Base-by-base conservation (phyloP, 129 eudicot genomes). In the Solidago caesia region DNA sequence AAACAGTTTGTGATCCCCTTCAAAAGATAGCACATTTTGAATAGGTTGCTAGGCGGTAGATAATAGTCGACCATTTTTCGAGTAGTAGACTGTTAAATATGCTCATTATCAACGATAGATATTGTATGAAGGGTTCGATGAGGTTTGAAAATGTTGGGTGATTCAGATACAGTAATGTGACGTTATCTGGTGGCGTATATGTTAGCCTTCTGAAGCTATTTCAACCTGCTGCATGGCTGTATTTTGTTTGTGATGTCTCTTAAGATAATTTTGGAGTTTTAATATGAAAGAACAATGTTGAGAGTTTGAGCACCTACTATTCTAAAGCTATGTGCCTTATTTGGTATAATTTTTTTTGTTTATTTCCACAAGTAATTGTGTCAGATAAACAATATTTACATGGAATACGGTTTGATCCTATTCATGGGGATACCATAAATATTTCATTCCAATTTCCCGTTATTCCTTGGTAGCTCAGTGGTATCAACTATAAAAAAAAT, bases 61-160 rank as follows among this genome's bases (percentile, higher is more conserved):
- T 2, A 5, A 10, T 1, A 45, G 46, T 79, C 45, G 63, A 47
- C 46, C 64, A n/a, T 26, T 44, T 25, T 78, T 64, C 11, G 10
- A n/a, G 8, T 27, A 77, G 48, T 77, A 12, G 5, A 10, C 42
- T 27, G 8, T 33, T 77, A 61, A 48, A 39, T 44, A 6, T 71
- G 71, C 14, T 15, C 15, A 12, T 43, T 79, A 64, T 71, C 68
- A 13, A n/a, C 68, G 16, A 49, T 67, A 46, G 5, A 21, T 33
- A 48, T 59, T 13, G 29, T 16, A 29, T 49, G n/a, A 61, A 61
- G 71, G 64, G 63, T 70, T 70, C 16, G 1, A 78, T 67, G 43
- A 78, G 56, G 49, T 49, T 8, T 29, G 6, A 10, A 47, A 59
- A 43, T 70, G 65, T 62, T 71, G 66, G 51, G 58, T 29, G 47